Base-by-base conservation (phyloP, 129 eudicot genomes). In the Flaveria sonorensis region DNA sequence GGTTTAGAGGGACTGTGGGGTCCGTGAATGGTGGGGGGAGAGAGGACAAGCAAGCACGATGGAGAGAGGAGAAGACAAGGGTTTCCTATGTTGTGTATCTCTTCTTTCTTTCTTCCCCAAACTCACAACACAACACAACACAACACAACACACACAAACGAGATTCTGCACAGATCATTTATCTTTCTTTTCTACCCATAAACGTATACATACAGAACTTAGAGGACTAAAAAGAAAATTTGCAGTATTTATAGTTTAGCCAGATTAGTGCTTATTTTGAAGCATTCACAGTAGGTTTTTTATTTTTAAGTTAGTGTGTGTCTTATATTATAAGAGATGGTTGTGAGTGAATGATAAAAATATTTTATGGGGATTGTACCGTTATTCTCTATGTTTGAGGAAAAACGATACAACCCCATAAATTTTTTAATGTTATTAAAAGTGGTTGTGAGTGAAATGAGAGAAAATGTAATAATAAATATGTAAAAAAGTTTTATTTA, bases 1-100 rank as follows among this genome's bases (percentile, higher is more conserved):
- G 85, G 80, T 76, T 82, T 66, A 73, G 83, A 68, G 83, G 71
- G 53, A 83, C 73, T 83, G 86, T 83, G 86, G 86, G 86, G 83
- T 72, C 83, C 86, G 86, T 9, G 21, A 72, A 83, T 77, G 86
- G 86, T 66, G 83, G 56, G 63, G 63, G 23, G 66, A 47, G 66
- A 72, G 78, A 63, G 73, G 56, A 71, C 73, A 70, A 60, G 50
- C 45, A 53, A 68, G 28, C 70, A 74, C 57, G 70, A 74, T 21
- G 69, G 51, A 39, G 76, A 43, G 71, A 28, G 19, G 56, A 7
- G 46, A 42, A 68, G 76, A 68, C 50, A 51, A 48, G 81, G 83
- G 77, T 74, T 75, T 71, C 71, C 26, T 43, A 10, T 43, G 47
- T 64, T 52, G 2, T 18, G 14, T 43, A 6, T 71, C n/a, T 71